phyloP scores from a whole-genome alignment of 2,329 filamentous ascomycete genomes.

The Exophiala calicioides region DNA sequence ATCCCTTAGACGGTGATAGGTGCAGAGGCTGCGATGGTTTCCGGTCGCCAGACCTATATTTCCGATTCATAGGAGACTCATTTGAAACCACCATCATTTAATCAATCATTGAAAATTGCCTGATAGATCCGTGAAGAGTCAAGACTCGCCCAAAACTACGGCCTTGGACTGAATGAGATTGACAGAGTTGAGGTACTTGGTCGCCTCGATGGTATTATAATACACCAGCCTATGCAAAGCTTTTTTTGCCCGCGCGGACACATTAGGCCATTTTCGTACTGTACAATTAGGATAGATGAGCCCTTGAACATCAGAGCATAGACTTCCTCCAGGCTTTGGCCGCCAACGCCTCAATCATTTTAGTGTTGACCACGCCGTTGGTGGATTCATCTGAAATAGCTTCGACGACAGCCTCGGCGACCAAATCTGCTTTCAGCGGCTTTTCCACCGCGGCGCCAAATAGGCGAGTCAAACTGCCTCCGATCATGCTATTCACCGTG shows the following conservation, averaged over 20 bases:
- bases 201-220: not conserved
- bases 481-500: slow-evolving; percentile 73
- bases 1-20: not conserved
- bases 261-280: too few relatives aligned
- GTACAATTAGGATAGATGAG: slow-evolving; percentile 12
- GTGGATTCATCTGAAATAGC: slow-evolving; percentile 73
- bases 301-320: slow-evolving; percentile 66
- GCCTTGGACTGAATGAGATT: not conserved
- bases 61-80: not conserved
- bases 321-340: slow-evolving; percentile 82
- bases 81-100: too few relatives aligned
- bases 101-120: too few relatives aligned
- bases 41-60: not conserved
- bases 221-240: not conserved
- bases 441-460: slow-evolving; percentile 83
- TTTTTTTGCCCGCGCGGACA: too few relatives aligned
- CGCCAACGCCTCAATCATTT: slow-evolving; percentile 78
- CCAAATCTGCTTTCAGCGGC: slow-evolving; percentile 81
- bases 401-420: slow-evolving; percentile 88
- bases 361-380: slow-evolving; percentile 73
- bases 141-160: too few relatives aligned
- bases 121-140: not conserved
- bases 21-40: not conserved
- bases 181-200: not conserved
- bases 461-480: slow-evolving; percentile 71